These are phyloP conservation scores for Anaeromyces robustus DNA, from an alignment of 192 early-diverging fungal genomes.

Conservation along the genomic window DNA sequence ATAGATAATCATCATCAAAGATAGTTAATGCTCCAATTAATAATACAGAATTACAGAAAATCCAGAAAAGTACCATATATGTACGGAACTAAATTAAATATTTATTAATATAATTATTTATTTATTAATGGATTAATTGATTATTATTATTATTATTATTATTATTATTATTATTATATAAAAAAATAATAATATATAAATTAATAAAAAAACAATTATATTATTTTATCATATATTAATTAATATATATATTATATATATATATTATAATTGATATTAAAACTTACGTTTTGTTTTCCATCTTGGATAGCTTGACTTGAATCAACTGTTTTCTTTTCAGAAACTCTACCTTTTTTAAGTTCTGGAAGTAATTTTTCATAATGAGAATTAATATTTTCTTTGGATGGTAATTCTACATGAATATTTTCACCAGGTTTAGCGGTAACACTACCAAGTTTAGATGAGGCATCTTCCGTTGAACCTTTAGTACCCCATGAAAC, in stretches of 20 bases:
- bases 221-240: no score
- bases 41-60: conserved; percentile 65
- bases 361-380: conserved; percentile 65
- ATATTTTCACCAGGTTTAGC: conserved; percentile 62
- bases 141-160: no score
- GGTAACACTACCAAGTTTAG: not conserved
- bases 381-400: conserved; percentile 60
- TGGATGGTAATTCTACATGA: conserved; percentile 54
- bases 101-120: conserved; percentile 31
- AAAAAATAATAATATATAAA: no score
- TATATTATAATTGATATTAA: no score
- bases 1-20: not conserved
- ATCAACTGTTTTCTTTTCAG: conserved; percentile 32
- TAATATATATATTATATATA: no score
- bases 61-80: conserved; percentile 62
- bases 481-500: conserved; percentile 96
- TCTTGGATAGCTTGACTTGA: conserved; percentile 63
- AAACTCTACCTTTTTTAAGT: conserved; percentile 27
- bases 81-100: conserved; percentile 50
- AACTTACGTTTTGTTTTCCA: conserved; percentile 48
- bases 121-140: no score
- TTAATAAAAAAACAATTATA: no score
- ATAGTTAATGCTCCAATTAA: conserved; percentile 8
- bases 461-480: conserved; percentile 28
- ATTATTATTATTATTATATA: no score